phyloP scores from a whole-genome alignment of 257 asterid genomes.

The Cordia subcordata region DNA sequence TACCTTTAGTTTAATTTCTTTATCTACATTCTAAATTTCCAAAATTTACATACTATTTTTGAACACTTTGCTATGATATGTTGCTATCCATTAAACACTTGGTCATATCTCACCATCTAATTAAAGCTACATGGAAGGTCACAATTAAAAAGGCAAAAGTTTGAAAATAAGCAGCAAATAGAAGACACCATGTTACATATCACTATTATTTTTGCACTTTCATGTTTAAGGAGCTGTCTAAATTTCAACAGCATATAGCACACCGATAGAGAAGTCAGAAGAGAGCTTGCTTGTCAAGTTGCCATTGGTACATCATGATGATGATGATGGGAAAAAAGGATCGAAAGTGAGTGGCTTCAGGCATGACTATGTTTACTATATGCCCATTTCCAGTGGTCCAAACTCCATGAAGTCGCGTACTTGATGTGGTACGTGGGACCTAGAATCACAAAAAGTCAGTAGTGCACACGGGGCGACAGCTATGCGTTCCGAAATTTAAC shows the following conservation, averaged over 20 bases:
- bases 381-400: neutral
- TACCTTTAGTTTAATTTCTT: no score
- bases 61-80: no score
- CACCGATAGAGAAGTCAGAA: slow-evolving; percentile 13
- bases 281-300: slow-evolving; percentile 15
- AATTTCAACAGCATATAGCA: neutral
- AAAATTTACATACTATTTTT: no score
- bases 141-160: neutral
- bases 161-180: no score
- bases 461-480: no score
- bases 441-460: no score
- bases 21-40: no score
- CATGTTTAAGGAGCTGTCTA: no score
- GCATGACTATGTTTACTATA: neutral
- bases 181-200: neutral
- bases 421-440: no score
- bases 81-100: no score
- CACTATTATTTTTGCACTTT: neutral
- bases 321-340: slow-evolving; percentile 6
- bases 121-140: neutral
- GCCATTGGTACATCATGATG: slow-evolving; percentile 21
- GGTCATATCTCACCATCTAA: no score
- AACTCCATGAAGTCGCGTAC: neutral
- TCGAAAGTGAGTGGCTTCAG: slow-evolving; percentile 22
- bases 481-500: no score